phyloP scores from a whole-genome alignment of 768 basidiomycete genomes.

The Suillus luteus region DNA sequence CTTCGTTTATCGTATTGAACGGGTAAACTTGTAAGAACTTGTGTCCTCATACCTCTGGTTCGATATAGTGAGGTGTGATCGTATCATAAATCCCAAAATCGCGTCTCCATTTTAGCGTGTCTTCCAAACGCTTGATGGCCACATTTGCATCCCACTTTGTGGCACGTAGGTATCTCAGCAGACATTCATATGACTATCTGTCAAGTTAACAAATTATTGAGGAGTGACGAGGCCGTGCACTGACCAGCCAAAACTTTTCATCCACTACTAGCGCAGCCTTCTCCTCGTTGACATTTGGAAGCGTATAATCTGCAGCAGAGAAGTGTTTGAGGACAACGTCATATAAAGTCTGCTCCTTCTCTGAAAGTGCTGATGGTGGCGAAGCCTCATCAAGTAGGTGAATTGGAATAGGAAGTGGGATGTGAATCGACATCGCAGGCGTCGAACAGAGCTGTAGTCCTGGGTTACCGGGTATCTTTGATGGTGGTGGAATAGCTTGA shows the following conservation, averaged over 20 bases:
- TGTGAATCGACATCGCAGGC: conserved; percentile 14
- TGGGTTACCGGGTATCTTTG: background rate
- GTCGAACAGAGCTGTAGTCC: conserved; percentile 1
- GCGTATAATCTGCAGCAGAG: conserved; percentile 45
- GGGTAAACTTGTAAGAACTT: background rate
- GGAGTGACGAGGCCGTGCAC: conserved; percentile 23
- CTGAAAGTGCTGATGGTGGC: conserved; percentile 41
- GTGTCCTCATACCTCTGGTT: conserved; percentile 62
- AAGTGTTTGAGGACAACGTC: conserved; percentile 62
- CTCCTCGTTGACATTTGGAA: conserved; percentile 46
- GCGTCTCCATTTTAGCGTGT: conserved; percentile 76
- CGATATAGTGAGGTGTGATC: conserved; percentile 62
- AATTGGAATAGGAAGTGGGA: conserved; percentile 27
- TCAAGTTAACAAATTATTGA: background rate
- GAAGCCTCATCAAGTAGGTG: conserved; percentile 25
- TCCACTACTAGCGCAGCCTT: conserved; percentile 54
- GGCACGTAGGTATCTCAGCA: conserved; percentile 78
- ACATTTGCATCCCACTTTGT: conserved; percentile 67
- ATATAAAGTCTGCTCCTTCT: conserved; percentile 51
- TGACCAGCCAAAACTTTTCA: conserved; percentile 78
- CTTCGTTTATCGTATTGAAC: conserved; percentile 33
- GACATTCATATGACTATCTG: conserved; percentile 61
- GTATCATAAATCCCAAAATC: conserved; percentile 72
- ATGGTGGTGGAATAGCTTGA: background rate
- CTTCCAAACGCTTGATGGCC: conserved; percentile 67